A percentile compares a stretch with the other conserved stretches of the same genome.
phyloP scores from a whole-genome alignment of 2,329 filamentous ascomycete species.

The Amphichorda felina region DNA sequence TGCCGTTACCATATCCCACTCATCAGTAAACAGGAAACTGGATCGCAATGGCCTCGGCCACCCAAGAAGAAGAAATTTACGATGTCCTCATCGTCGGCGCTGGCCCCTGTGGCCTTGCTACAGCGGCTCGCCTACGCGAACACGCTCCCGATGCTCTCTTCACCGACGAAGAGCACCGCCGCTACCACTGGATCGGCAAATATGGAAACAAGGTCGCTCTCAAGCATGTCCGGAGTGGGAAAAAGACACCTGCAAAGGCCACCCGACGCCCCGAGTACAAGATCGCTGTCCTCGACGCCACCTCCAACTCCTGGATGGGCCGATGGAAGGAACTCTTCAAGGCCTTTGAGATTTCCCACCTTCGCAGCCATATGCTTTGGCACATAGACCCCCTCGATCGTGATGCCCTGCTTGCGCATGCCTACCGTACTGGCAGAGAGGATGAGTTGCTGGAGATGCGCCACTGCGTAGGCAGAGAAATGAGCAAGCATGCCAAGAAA shows the following conservation, averaged over 20 bases:
- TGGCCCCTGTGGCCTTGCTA: constrained; percentile 63
- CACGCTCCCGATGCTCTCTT: constrained; percentile 67
- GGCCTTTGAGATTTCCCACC: constrained; percentile 55
- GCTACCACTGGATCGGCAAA: constrained; percentile 68
- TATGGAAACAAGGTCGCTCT: constrained; percentile 48
- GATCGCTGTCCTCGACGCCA: constrained; percentile 57
- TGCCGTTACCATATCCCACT: too few relatives aligned
- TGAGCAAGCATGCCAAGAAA: constrained; percentile 72
- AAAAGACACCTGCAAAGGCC: constrained; percentile 6
- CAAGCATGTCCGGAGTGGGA: constrained; percentile 29
- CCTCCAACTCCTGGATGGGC: constrained; percentile 52
- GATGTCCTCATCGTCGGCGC: constrained; percentile 65
- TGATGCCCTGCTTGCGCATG: constrained; percentile 60
- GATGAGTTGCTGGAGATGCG: constrained; percentile 57
- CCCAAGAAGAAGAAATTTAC: constrained; percentile 27
- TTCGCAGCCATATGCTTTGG: constrained; percentile 75
- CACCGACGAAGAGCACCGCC: constrained; percentile 70
- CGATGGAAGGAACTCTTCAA: constrained; percentile 61
- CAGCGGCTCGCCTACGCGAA: constrained; percentile 61
- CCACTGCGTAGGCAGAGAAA: constrained; percentile 65
- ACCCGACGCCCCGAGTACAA: constrained; percentile 15
- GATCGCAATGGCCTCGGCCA: not conserved
- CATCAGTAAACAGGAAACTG: too few relatives aligned
- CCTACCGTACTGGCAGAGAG: constrained; percentile 47
- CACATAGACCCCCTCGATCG: constrained; percentile 67